phyloP scores from a whole-genome alignment of 495 filamentous ascomycete genomes.

The Penicillium robsamsonii region DNA sequence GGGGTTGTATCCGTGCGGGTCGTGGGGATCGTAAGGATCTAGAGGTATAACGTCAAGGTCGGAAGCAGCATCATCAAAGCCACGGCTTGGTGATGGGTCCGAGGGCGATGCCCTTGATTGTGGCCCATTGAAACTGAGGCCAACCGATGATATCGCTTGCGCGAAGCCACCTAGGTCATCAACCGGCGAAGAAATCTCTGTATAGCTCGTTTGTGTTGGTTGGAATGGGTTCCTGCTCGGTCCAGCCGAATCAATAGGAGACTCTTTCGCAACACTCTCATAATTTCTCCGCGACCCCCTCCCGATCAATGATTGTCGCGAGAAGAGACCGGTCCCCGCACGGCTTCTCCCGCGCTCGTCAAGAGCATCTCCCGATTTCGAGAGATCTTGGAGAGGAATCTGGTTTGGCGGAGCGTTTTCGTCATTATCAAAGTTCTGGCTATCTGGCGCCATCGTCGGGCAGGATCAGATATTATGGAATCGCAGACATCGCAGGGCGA shows the following conservation, averaged over 20 bases:
- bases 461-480: conserved; percentile 38
- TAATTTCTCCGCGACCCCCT: conserved; percentile 43
- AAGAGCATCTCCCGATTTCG: conserved; percentile 46
- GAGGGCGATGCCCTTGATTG: conserved; percentile 23
- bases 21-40: conserved; percentile 26
- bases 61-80: conserved; percentile 28
- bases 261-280: conserved; percentile 53
- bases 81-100: conserved; percentile 19
- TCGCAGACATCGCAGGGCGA: conserved; percentile 44
- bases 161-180: conserved; percentile 55
- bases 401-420: conserved; percentile 53
- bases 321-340: conserved; percentile 34
- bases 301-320: conserved; percentile 38
- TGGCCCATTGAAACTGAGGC: conserved; percentile 52
- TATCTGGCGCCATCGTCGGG: conserved; percentile 61
- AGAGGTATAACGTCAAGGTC: conserved; percentile 36
- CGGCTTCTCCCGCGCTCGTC: conserved; percentile 31
- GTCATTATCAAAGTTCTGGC: conserved; percentile 48
- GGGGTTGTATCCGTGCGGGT: conserved; percentile 48
- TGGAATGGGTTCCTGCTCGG: conserved; percentile 25
- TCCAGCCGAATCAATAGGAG: conserved; percentile 39
- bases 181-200: conserved; percentile 42
- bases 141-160: conserved; percentile 58
- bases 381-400: conserved; percentile 83
- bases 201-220: conserved; percentile 26